A percentile compares a stretch with the other conserved stretches of the same genome.
These are phyloP conservation scores for Craterostigma plantagineum DNA, from an alignment of 257 asterid genomes.

Conservation along the genomic window DNA sequence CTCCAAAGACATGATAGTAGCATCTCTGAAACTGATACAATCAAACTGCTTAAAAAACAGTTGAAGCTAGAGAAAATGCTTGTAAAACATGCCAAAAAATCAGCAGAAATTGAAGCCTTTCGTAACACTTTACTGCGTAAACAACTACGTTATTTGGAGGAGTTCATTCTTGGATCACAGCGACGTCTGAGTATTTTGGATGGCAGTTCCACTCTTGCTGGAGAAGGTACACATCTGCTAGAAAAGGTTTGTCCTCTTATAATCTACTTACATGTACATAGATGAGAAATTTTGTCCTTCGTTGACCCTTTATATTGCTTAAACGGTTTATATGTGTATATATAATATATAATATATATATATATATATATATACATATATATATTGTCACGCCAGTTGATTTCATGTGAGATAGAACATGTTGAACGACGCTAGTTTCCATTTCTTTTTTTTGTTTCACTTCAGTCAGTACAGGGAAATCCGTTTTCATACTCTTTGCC, in stretches of 20 bases:
- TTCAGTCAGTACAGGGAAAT: too few species aligned
- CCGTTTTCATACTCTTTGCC: too few species aligned
- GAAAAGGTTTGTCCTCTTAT: conserved; percentile 55
- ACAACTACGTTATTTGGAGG: conserved; percentile 38
- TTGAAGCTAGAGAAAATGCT: conserved; percentile 55
- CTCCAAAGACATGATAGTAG: conserved; percentile 13
- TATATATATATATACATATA: too few species aligned
- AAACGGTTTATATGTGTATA: too few species aligned
- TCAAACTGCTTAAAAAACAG: conserved; percentile 34
- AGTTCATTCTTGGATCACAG: conserved; percentile 30
- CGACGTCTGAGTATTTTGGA: conserved; percentile 38
- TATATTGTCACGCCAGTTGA: background rate
- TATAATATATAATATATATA: too few species aligned
- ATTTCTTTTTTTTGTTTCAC: too few species aligned
- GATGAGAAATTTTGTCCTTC: background rate
- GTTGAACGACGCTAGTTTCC: too few species aligned
- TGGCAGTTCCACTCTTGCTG: conserved; percentile 16
- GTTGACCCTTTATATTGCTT: background rate
- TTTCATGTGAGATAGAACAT: too few species aligned
- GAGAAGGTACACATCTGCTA: conserved; percentile 24
- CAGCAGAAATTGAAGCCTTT: conserved; percentile 34
- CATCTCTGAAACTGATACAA: conserved; percentile 26
- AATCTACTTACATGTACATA: background rate
- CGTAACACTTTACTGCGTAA: conserved; percentile 38
- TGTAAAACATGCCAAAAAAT: conserved; percentile 56